Evolutionary conservation across 148 eudicot species (phyloP), one percentile per base, ranked within the genome.

Genomic region (Euryodendron excelsum): DNA sequence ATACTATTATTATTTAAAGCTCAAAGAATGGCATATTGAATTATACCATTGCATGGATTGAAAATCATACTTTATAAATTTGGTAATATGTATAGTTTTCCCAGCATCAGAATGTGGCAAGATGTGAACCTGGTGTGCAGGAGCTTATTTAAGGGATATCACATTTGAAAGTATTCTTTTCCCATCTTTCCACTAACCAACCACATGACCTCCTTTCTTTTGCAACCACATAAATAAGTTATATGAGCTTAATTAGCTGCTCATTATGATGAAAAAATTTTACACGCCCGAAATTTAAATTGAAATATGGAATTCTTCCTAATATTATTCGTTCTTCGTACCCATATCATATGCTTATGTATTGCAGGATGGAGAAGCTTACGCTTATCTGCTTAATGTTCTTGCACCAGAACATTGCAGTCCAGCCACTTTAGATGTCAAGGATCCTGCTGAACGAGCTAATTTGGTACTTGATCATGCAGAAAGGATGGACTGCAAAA

Each of bases 351-450:
- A 62, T 79, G 71, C 62, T 23, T 66, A 77, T 86, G 80, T 62
- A 82, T 71, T 84, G 83, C 82, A 96, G 99, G 99, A 96, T 89
- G 99, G 91, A 27, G 89, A 93, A 83, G 99, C 99, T 72, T 96
- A 91, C 84, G 90, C 98, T 28, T 93, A 89, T 81, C 81, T 96
- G 81, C 99, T 96, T 74, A 96, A 96, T 77, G 93, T 92, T 78
- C 96, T 96, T 78, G 98, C 99, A 74, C 99, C 99, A 7, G 99
- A 96, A 87, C 93, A 90, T 80, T 90, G 93, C 67, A 90, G 81
- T 72, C 97, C 98, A 75, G 90, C 84, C 62, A 96, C 99, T 60
- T 86, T 93, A 80, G 93, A 90, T 80, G 83, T 89, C 3, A 83
- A 89, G 83, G 97, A 96, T 80, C 91, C 93, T n/a, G 41, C 72